Percentiles rank a stretch among this genome's conserved stretches.
Evolutionary conservation across 1,284 basidiomycete species (phyloP).

Genomic region (Moesziomyces antarcticus): DNA sequence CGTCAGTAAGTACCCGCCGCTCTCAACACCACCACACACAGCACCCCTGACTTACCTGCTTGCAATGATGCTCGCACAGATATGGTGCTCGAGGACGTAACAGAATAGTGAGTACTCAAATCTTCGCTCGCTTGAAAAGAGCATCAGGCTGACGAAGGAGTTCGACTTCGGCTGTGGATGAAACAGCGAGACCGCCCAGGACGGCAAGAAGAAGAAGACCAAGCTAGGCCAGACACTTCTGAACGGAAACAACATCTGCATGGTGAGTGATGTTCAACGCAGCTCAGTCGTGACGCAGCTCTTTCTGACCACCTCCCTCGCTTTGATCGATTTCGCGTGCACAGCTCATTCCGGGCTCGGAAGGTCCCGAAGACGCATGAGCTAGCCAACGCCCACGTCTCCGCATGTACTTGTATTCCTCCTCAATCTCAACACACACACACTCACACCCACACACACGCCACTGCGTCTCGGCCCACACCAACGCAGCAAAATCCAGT

Average conservation of each 20-base stretch:
- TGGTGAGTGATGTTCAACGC: conserved; percentile 73
- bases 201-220: conserved; percentile 83
- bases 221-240: conserved; percentile 88
- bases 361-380: conserved; percentile 41
- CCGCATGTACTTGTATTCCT: conserved; percentile 30
- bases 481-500: too few relatives aligned
- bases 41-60: too few relatives aligned
- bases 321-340: background rate
- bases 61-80: too few relatives aligned
- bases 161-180: too few relatives aligned
- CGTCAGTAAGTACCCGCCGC: conserved; percentile 82
- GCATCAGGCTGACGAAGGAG: background rate
- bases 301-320: background rate
- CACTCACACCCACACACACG: too few relatives aligned
- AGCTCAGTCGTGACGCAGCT: background rate
- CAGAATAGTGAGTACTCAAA: conserved; percentile 80
- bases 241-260: conserved; percentile 98
- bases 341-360: conserved; percentile 52
- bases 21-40: background rate
- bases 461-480: background rate
- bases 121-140: too few relatives aligned
- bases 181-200: conserved; percentile 81
- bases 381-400: background rate
- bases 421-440: conserved; percentile 4
- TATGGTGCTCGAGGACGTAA: conserved; percentile 98